Evolutionary conservation across 2,329 filamentous ascomycete genomes (phyloP), one percentile per base, ranked within the genome.

Genomic region (Colletotrichum cereale): DNA sequence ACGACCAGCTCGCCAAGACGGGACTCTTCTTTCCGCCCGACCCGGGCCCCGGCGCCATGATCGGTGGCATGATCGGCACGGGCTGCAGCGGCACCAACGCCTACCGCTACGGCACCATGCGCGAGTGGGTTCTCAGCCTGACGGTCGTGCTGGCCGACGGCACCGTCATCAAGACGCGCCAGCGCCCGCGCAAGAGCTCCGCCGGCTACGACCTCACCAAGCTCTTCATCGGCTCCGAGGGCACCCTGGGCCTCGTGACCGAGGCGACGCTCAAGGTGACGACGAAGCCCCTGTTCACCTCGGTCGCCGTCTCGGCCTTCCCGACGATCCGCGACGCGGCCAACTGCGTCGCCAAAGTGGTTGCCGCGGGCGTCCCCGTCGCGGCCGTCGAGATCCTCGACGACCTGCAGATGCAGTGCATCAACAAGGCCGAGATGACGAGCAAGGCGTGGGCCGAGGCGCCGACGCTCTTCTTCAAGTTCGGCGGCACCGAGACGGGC

Each of bases 311-410:
- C 21, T 89, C 88, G 58, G 83, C 84, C 66, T 88, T 88, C 78
- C 81, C 82, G 11, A 78, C 82, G 36, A 84, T 97, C 74, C 90
- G 92, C 56, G 84, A 89, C 74, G 94, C 94, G 1, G 94, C 93
- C 21, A 88, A 91, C 78, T 97, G 94, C 79, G 95, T 96, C 2
- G 90, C 91, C 75, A 88, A 88, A 66, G 94, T 97, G 14, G 95
- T 98, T 5, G 90, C 89, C 55, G 88, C 92, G 64, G 95, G 94
- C 34, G 89, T 97, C 14, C 93, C 93, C 38, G 91, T 98, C 52
- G 95, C 95, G 0, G 95, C 95, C n/a, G 90, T 98, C 53, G 95
- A 98, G 83, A 92, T 98, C 69, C 86, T 98, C 36, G 95, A 98
- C 82, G 95, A 97, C 79, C 92, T 95, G 68, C 95, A 97, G 84